Evolutionary conservation across 139 green algal genomes (phyloP), one percentile per base, ranked within the genome.

Genomic region (Chlamydomonas sp.): DNA sequence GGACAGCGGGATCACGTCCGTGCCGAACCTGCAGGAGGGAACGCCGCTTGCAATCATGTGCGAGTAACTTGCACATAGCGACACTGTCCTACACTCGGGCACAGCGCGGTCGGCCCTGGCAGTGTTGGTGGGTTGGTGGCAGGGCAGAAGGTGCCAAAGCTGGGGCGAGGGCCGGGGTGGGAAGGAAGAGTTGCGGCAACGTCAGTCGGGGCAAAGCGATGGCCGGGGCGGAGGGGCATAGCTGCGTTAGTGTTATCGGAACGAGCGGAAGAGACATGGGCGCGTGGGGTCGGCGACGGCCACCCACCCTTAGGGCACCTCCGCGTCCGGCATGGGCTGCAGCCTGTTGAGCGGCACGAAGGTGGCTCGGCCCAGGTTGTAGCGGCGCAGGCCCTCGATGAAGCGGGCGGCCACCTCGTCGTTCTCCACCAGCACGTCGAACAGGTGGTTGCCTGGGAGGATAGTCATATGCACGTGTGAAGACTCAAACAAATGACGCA

Each of bases 291-390:
- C 31, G 31, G 31, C 74, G 59, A 15, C n/a, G n/a, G 8, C 0
- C 15, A 58, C 82, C 72, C 20, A 86, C 82, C 79, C 9, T 8
- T 7, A 74, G 59, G 82, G 82, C 60, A n/a, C 60, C 63, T 67
- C 63, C 5, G 57, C 17, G 5, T 88, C 63, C 17, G 74, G 73
- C 73, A 14, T 63, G n/a, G 7, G 3, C 2, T 88, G 75, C 79
- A 99, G 80, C 49, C 90, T 83, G 92, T 98, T 97, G 49, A 99
- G 94, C 0, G 98, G 98, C 87, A 99, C 96, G 91, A 99, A 99
- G 3, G 97, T 99, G 9, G 98, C 93, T 14, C 98, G 93, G 1
- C 98, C 98, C 31, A 83, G 91, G 78, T 93, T 94, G 64, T 88
- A 90, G 17, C 92, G 63, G 67, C 94, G 96, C 61, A 99, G 92